A percentile compares a stretch with the other conserved stretches of the same genome.
Evolutionary conservation across 2,329 filamentous ascomycete genomes (phyloP).

Genomic region (Sporothrix pallida): DNA sequence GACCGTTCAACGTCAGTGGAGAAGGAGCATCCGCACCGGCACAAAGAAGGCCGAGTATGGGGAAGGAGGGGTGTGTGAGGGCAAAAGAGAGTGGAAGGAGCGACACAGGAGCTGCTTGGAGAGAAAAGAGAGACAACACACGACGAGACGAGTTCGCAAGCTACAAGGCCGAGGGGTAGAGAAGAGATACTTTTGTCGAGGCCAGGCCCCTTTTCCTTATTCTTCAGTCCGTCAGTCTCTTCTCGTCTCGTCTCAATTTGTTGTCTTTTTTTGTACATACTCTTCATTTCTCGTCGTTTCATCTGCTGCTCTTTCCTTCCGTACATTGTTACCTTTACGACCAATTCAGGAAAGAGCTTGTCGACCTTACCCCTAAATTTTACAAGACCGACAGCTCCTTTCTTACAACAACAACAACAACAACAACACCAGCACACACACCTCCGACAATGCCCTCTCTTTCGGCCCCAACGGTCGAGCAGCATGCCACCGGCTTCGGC

Average conservation of each 20-base stretch:
- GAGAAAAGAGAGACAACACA: neutral
- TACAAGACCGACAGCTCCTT: neutral
- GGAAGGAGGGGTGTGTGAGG: neutral
- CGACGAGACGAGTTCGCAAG: neutral
- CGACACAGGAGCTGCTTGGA: neutral
- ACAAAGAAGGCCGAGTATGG: conserved; percentile 21
- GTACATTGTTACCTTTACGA: no score
- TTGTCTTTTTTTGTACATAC: no score
- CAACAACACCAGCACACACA: no score
- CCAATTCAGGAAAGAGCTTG: no score
- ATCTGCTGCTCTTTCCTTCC: neutral
- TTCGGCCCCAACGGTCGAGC: conserved; percentile 36
- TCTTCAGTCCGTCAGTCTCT: neutral
- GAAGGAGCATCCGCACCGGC: neutral
- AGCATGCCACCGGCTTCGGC: conserved; percentile 39
- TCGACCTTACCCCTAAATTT: no score
- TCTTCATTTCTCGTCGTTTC: neutral
- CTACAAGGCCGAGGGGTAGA: neutral
- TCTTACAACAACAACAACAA: no score
- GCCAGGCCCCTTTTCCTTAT: no score
- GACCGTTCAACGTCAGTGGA: neutral
- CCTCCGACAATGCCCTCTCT: conserved; percentile 25
- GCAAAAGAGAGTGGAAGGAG: neutral
- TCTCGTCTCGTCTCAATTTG: neutral
- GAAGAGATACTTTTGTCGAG: neutral